phyloP scores from a whole-genome alignment of 441 rosid genomes.

The Adansonia madagascariensis region DNA sequence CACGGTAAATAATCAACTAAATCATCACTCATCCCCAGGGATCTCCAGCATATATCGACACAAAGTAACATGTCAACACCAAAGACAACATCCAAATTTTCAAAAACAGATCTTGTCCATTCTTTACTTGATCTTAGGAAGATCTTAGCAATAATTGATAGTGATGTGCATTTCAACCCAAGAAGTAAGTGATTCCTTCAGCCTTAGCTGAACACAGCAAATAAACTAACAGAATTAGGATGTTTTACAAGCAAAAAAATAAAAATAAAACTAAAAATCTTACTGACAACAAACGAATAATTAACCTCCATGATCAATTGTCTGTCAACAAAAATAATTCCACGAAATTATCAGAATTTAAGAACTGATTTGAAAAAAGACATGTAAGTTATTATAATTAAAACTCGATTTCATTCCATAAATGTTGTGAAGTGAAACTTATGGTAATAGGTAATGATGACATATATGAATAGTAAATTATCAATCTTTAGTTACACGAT shows the following conservation, averaged over 20 bases:
- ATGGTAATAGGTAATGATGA: not conserved
- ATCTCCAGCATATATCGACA: not conserved
- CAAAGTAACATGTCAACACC: not conserved
- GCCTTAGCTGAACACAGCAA: not conserved
- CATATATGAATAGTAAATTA: not conserved
- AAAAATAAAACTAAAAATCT: too few relatives aligned
- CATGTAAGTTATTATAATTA: not conserved
- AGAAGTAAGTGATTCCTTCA: conserved; percentile 10
- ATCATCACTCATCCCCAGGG: conserved; percentile 4
- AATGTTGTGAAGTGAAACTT: not conserved
- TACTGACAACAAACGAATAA: not conserved
- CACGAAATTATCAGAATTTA: not conserved
- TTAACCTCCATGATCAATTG: not conserved
- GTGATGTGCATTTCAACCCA: not conserved
- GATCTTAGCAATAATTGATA: not conserved
- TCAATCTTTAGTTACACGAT: not conserved
- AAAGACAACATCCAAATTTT: not conserved
- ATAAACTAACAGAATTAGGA: conserved; percentile 10
- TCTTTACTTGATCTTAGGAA: conserved; percentile 17
- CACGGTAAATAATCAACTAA: not conserved
- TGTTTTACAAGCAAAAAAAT: not conserved
- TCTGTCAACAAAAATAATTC: not conserved
- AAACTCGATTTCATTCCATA: not conserved
- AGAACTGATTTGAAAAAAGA: not conserved
- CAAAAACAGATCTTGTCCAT: not conserved